Evolutionary conservation across 306 rosid species (phyloP).

Genomic region (Comarum palustre): DNA sequence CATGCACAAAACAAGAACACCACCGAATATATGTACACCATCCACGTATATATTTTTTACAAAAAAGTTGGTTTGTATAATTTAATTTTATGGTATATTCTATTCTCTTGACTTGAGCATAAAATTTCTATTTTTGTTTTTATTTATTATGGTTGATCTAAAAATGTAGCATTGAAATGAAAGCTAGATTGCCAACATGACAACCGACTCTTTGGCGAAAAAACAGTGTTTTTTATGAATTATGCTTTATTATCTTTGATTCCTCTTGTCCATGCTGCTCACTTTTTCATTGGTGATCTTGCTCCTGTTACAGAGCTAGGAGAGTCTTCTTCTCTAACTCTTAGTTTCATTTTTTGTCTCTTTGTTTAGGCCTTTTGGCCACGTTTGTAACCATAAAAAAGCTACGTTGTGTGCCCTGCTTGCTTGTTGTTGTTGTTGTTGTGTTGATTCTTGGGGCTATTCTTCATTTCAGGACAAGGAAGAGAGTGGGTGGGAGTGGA

Average conservation of each 20-base stretch:
- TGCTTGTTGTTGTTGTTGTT: not conserved
- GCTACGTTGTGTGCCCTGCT: not conserved
- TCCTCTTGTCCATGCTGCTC: too few relatives aligned
- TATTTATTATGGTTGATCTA: not conserved
- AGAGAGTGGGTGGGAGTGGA: not conserved
- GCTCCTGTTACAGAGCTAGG: too few relatives aligned
- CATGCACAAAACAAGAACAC: not conserved
- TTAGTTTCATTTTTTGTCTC: too few relatives aligned
- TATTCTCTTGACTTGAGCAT: not conserved
- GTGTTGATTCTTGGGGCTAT: not conserved
- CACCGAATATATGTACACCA: not conserved
- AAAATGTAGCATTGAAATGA: not conserved
- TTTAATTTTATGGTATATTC: not conserved
- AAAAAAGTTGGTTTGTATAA: not conserved
- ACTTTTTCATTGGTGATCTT: too few relatives aligned
- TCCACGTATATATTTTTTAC: not conserved
- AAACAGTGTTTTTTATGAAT: too few relatives aligned
- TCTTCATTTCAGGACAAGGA: not conserved
- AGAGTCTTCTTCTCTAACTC: too few relatives aligned
- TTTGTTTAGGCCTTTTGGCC: too few relatives aligned
- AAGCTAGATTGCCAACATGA: too few relatives aligned
- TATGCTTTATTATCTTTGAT: too few relatives aligned
- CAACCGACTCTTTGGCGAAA: too few relatives aligned
- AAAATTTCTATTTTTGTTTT: not conserved
- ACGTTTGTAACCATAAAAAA: too few relatives aligned